A percentile compares a stretch with the other conserved stretches of the same genome.
These are phyloP conservation scores for Cystoderma amianthinum DNA, from an alignment of 768 basidiomycete species.

Conservation along the genomic window DNA sequence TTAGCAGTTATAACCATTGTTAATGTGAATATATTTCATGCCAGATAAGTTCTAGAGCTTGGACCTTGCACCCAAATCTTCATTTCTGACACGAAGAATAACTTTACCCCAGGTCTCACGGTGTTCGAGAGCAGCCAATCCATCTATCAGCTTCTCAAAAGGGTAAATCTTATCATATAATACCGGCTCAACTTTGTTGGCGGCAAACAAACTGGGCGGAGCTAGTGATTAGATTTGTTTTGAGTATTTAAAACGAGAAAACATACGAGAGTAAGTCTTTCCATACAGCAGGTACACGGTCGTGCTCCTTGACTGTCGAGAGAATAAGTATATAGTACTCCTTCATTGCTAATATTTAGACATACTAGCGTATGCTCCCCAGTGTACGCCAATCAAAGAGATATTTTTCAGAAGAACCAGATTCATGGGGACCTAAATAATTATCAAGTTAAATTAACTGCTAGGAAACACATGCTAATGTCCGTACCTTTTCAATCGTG, in stretches of 20 bases:
- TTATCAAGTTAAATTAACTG: not conserved
- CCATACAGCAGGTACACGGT: slow-evolving; percentile 66
- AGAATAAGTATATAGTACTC: slow-evolving; percentile 1
- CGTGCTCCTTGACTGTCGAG: slow-evolving; percentile 53
- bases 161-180: slow-evolving; percentile 65
- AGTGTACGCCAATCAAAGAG: slow-evolving; percentile 77
- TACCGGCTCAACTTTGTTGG: slow-evolving; percentile 60
- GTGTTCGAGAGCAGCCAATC: slow-evolving; percentile 67
- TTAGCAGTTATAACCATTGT: too few relatives aligned
- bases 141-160: slow-evolving; percentile 60
- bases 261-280: slow-evolving; percentile 57
- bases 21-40: too few relatives aligned
- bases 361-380: slow-evolving; percentile 78
- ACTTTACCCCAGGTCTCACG: slow-evolving; percentile 93
- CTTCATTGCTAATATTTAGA: slow-evolving; percentile 20
- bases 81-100: slow-evolving; percentile 57
- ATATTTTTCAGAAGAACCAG: slow-evolving; percentile 81
- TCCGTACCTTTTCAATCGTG: slow-evolving; percentile 70
- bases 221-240: not conserved
- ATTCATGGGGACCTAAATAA: slow-evolving; percentile 70
- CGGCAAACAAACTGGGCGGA: slow-evolving; percentile 68
- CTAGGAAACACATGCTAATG: not conserved
- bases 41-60: slow-evolving; percentile 43
- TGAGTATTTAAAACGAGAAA: not conserved
- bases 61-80: slow-evolving; percentile 24